A percentile compares a stretch with the other conserved stretches of the same genome.
Conservation (phyloP, 2,329 filamentous ascomycete genomes). For the Neodidymelliopsis sp. region DNA sequence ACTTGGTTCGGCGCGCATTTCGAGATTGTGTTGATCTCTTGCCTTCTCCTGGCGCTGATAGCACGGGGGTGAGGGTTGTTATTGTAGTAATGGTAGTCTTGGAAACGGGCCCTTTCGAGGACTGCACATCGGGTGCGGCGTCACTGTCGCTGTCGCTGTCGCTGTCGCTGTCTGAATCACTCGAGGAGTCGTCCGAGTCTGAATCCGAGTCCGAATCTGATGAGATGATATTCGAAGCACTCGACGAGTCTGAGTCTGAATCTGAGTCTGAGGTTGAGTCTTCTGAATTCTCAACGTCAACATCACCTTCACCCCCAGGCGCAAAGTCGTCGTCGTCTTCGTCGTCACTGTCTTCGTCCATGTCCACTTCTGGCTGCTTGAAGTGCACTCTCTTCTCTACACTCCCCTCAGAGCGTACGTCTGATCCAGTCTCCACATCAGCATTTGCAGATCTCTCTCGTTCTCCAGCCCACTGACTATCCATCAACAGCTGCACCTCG, state of each 20-base stretch:
- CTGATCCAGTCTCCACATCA: not conserved
- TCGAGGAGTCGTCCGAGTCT: slow-evolving; percentile 39
- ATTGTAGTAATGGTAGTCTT: slow-evolving; percentile 4
- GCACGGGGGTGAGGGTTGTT: slow-evolving; percentile 1
- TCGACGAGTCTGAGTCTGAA: slow-evolving; percentile 35
- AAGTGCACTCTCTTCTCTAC: slow-evolving; percentile 36
- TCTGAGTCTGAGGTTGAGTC: slow-evolving; percentile 23
- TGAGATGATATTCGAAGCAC: slow-evolving; percentile 29
- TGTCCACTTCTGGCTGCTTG: slow-evolving; percentile 18
- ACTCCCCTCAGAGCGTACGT: too few relatives aligned
- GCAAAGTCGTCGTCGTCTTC: slow-evolving; percentile 42
- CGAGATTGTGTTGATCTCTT: slow-evolving; percentile 60
- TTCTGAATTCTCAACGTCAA: slow-evolving; percentile 18
- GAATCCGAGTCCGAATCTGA: slow-evolving; percentile 27
- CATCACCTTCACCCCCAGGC: slow-evolving; percentile 25
- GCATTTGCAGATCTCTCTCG: not conserved
- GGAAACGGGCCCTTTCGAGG: slow-evolving; percentile 26
- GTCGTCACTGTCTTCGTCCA: slow-evolving; percentile 27
- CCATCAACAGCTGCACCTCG: slow-evolving; percentile 11
- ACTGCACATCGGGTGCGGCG: slow-evolving; percentile 32
- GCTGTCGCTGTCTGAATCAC: slow-evolving; percentile 37
- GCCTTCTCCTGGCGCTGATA: slow-evolving; percentile 58
- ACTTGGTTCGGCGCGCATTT: slow-evolving; percentile 62
- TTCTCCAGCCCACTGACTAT: not conserved
- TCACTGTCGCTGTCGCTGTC: slow-evolving; percentile 51